Evolutionary conservation across 2,329 filamentous ascomycete genomes (phyloP).

Genomic region (Aspergillus sp.): DNA sequence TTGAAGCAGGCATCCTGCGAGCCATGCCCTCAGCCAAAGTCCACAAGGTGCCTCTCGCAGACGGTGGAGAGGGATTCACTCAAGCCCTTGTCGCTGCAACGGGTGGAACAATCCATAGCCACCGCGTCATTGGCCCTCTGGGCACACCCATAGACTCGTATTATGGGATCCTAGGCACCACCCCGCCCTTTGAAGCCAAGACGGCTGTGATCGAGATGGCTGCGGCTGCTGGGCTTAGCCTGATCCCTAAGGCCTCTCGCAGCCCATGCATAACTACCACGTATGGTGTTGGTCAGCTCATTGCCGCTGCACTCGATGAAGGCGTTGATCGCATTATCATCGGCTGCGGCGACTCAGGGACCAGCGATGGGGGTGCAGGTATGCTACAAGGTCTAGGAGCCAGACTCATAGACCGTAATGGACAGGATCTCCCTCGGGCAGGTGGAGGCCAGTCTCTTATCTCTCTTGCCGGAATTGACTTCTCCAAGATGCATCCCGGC

Average conservation of each 20-base stretch:
- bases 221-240: slow-evolving; percentile 52
- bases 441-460: slow-evolving; percentile 44
- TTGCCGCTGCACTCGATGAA: slow-evolving; percentile 47
- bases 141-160: slow-evolving; percentile 44
- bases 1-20: slow-evolving; percentile 49
- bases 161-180: slow-evolving; percentile 46
- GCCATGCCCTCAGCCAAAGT: slow-evolving; percentile 46
- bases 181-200: slow-evolving; percentile 11
- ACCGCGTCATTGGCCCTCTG: slow-evolving; percentile 48
- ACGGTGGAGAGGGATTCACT: slow-evolving; percentile 56
- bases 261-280: slow-evolving; percentile 53
- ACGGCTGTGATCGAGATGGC: slow-evolving; percentile 57
- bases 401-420: slow-evolving; percentile 42
- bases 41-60: slow-evolving; percentile 52
- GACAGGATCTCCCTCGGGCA: slow-evolving; percentile 38
- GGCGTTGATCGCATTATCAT: slow-evolving; percentile 50
- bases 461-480: slow-evolving; percentile 41
- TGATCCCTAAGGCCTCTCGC: slow-evolving; percentile 47
- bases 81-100: slow-evolving; percentile 48
- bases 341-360: slow-evolving; percentile 57
- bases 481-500: slow-evolving; percentile 41
- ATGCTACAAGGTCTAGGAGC: slow-evolving; percentile 57
- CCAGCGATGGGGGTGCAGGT: slow-evolving; percentile 54
- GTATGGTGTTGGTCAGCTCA: slow-evolving; percentile 53
- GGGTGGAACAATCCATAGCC: slow-evolving; percentile 38